A percentile compares a stretch with the other conserved stretches of the same genome.
phyloP scores from a whole-genome alignment of 805 yeast species.

The Sugiyamaella lignohabitans region DNA sequence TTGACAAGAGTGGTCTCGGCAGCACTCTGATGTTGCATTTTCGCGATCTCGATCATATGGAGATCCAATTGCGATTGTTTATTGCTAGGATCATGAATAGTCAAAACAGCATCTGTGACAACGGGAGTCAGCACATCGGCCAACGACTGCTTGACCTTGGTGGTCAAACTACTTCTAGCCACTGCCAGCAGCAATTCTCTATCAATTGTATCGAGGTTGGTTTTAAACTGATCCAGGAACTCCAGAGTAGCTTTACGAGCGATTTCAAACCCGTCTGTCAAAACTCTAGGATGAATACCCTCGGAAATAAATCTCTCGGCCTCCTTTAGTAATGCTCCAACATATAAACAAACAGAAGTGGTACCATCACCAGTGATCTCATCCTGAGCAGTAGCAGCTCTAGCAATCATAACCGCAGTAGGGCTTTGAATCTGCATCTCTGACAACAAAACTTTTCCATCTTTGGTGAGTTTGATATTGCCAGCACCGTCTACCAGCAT shows the following conservation, averaged over 20 bases:
- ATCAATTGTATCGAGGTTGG: constrained; percentile 41
- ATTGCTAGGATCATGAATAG: constrained; percentile 50
- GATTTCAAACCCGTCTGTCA: constrained; percentile 90
- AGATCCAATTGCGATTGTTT: constrained; percentile 50
- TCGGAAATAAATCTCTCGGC: constrained; percentile 88
- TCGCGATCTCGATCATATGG: constrained; percentile 97
- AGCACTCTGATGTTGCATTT: constrained; percentile 90
- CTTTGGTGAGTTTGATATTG: constrained; percentile 89
- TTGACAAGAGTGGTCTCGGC: constrained; percentile 74
- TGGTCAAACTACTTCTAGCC: constrained; percentile 80
- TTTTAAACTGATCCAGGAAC: constrained; percentile 61
- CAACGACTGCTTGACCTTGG: constrained; percentile 75
- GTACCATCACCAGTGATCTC: constrained; percentile 99
- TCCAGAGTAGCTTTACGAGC: constrained; percentile 73
- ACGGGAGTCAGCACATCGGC: constrained; percentile 83
- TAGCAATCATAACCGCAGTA: constrained; percentile 80
- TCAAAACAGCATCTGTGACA: constrained; percentile 91
- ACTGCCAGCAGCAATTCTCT: constrained; percentile 87
- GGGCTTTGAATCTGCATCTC: constrained; percentile 97
- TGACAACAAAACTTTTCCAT: constrained; percentile 85
- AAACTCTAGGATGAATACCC: constrained; percentile 92
- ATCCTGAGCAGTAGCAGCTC: constrained; percentile 98
- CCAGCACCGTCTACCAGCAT: constrained; percentile 97
- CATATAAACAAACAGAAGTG: constrained; percentile 87
- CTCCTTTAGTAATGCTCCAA: constrained; percentile 90